These are phyloP conservation scores for Hippophae tibetana DNA, from an alignment of 306 rosid species.

Conservation along the genomic window DNA sequence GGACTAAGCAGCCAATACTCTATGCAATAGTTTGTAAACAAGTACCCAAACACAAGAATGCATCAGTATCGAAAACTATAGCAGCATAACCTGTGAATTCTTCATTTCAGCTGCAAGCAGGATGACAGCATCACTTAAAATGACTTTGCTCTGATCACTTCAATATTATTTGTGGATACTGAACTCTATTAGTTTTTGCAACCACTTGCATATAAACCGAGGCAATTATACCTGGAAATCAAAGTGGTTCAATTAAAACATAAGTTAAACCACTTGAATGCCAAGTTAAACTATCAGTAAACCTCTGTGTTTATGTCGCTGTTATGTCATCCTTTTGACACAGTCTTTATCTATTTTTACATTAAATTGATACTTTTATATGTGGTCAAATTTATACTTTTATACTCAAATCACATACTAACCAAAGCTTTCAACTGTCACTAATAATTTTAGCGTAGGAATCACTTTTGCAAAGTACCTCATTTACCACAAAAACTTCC, in stretches of 20 bases:
- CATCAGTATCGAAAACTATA: conserved; percentile 1
- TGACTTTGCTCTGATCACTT: conserved; percentile 1
- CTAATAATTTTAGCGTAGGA: not conserved
- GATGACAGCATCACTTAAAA: conserved; percentile 27
- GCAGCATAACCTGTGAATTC: conserved; percentile 27
- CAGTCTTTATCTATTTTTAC: not conserved
- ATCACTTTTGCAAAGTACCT: not conserved
- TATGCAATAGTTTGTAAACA: not conserved
- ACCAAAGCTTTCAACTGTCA: not conserved
- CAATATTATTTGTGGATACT: conserved; percentile 4
- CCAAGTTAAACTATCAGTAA: not conserved
- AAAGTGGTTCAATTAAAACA: conserved; percentile 11
- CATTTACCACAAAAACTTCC: too few relatives aligned
- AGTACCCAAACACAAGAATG: not conserved
- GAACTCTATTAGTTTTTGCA: conserved; percentile 1
- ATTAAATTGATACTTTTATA: not conserved
- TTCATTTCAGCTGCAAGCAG: conserved; percentile 51
- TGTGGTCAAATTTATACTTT: not conserved
- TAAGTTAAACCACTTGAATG: not conserved
- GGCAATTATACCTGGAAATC: conserved; percentile 18
- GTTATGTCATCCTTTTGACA: not conserved
- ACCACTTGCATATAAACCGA: not conserved
- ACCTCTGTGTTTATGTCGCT: not conserved
- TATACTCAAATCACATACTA: not conserved
- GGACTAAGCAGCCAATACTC: not conserved